Conservation (phyloP, 2,329 filamentous ascomycete species). For the Arthroderma sp. region DNA sequence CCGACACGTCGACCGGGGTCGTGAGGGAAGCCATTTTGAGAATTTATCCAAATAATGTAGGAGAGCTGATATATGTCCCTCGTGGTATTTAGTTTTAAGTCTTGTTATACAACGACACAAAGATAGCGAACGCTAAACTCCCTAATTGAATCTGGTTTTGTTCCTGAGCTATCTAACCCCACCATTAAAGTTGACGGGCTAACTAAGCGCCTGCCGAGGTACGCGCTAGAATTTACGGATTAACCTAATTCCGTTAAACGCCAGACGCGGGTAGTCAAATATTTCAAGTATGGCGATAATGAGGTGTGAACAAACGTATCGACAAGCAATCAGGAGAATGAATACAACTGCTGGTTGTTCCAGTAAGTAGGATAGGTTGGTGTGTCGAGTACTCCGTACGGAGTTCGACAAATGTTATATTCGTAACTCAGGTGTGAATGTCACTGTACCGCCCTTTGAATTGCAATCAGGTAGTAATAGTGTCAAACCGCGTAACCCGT, state of each 20-base stretch:
- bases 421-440: too few relatives aligned
- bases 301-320: too few relatives aligned
- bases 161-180: too few relatives aligned
- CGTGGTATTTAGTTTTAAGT: not conserved
- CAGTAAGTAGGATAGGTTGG: too few relatives aligned
- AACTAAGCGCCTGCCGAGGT: not conserved
- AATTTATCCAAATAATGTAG: not conserved
- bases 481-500: too few relatives aligned
- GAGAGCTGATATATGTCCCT: not conserved
- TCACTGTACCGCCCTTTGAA: too few relatives aligned
- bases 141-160: not conserved
- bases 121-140: not conserved
- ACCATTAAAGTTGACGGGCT: not conserved
- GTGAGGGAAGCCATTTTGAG: constrained; percentile 24
- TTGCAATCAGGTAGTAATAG: too few relatives aligned
- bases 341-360: too few relatives aligned
- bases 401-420: too few relatives aligned
- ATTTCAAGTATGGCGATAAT: too few relatives aligned
- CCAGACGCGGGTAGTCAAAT: not conserved
- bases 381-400: too few relatives aligned
- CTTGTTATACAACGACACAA: not conserved
- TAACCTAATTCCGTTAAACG: not conserved
- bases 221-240: not conserved
- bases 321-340: not conserved
- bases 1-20: constrained; percentile 29